A percentile compares a stretch with the other conserved stretches of the same genome.
phyloP scores from a whole-genome alignment of 2,329 filamentous ascomycete genomes.

The Aspergillus fructus region DNA sequence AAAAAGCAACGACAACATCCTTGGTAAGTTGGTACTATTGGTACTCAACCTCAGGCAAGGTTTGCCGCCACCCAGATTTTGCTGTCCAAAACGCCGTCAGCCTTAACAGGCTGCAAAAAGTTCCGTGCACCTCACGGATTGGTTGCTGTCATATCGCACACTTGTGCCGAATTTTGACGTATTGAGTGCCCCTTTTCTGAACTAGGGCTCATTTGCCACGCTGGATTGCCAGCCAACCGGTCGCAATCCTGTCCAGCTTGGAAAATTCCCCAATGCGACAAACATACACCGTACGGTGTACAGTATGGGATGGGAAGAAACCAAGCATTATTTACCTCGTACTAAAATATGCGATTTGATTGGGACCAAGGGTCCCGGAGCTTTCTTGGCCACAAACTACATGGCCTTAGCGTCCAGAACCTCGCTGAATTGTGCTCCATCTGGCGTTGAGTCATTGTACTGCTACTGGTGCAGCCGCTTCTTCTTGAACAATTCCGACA shows the following conservation, averaged over 20 bases:
- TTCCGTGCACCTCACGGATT: constrained; percentile 13
- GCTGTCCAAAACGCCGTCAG: constrained; percentile 26
- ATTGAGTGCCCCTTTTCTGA: background rate
- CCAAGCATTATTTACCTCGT: constrained; percentile 22
- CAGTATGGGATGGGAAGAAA: background rate
- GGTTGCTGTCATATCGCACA: background rate
- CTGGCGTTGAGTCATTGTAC: background rate
- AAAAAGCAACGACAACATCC: background rate
- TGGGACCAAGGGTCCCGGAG: constrained; percentile 12
- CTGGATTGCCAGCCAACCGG: no score
- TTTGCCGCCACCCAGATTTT: constrained; percentile 8
- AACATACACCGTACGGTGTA: constrained; percentile 1
- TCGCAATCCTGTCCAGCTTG: background rate
- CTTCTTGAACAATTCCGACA: background rate
- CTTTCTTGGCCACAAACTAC: constrained; percentile 15
- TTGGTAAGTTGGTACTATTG: background rate
- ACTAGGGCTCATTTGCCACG: background rate
- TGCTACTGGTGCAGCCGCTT: background rate
- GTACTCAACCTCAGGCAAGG: constrained; percentile 10
- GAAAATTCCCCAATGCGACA: background rate
- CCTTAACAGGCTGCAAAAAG: constrained; percentile 35
- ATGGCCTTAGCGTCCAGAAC: constrained; percentile 8
- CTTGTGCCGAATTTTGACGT: background rate
- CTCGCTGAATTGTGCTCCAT: background rate
- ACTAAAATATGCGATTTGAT: constrained; percentile 8